Percentiles rank a stretch among this genome's conserved stretches.
Evolutionary conservation across 2,329 filamentous ascomycete genomes (phyloP).

Genomic region (Bipolaris oryzae): DNA sequence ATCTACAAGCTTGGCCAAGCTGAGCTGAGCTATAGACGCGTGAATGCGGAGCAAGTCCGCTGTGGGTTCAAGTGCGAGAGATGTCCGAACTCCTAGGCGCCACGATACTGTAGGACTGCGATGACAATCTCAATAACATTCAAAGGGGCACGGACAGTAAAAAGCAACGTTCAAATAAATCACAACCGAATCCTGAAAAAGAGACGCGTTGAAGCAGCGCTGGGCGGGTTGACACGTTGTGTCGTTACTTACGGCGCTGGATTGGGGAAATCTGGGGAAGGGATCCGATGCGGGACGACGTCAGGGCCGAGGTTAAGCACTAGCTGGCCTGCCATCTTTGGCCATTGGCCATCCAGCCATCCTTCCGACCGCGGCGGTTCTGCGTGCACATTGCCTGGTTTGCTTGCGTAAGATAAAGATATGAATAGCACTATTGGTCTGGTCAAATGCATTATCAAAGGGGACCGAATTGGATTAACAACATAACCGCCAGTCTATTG

Average conservation of each 20-base stretch:
- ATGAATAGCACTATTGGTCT: neutral
- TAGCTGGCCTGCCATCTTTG: slow-evolving; percentile 17
- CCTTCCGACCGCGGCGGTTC: slow-evolving; percentile 11
- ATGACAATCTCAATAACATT: neutral
- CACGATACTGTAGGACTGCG: neutral
- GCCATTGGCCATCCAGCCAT: slow-evolving; percentile 9
- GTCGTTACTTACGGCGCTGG: slow-evolving; percentile 2
- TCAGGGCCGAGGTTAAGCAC: slow-evolving; percentile 40
- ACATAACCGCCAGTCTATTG: slow-evolving; percentile 17
- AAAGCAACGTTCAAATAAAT: neutral
- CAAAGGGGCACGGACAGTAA: no score
- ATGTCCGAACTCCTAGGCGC: slow-evolving; percentile 1
- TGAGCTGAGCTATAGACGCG: slow-evolving; percentile 18
- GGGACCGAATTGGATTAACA: slow-evolving; percentile 34
- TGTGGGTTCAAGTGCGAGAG: slow-evolving; percentile 6
- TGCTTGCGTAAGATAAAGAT: neutral
- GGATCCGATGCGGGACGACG: slow-evolving; percentile 20
- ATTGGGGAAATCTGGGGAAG: slow-evolving; percentile 29
- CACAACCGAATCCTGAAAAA: neutral
- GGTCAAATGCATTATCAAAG: neutral
- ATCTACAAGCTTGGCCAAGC: slow-evolving; percentile 12
- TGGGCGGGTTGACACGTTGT: slow-evolving; percentile 1
- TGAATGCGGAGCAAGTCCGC: slow-evolving; percentile 26
- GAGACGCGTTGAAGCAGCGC: neutral
- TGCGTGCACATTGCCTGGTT: neutral